These are phyloP conservation scores for Agrocybe praecox DNA, from an alignment of 768 basidiomycete species.

Conservation along the genomic window DNA sequence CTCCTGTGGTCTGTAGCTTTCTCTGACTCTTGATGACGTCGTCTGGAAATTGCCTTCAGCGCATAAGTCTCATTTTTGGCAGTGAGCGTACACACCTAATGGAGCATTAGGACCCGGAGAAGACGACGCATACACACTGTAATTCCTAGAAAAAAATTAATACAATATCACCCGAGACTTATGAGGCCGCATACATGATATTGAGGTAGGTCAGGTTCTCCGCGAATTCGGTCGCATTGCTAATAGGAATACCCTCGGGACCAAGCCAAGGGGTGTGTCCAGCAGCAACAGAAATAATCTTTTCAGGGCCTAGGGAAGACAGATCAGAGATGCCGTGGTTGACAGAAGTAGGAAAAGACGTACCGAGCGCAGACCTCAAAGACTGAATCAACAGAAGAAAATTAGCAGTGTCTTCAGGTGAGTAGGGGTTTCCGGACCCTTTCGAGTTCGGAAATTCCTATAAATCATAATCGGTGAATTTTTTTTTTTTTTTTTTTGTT, in stretches of 20 bases:
- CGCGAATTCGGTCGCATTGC: conserved; percentile 66
- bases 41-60: conserved; percentile 37
- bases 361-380: conserved; percentile 57
- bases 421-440: conserved; percentile 62
- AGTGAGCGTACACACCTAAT: conserved; percentile 34
- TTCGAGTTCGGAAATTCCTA: conserved; percentile 71
- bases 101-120: conserved; percentile 72
- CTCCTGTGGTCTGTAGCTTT: conserved; percentile 62
- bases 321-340: not conserved
- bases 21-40: conserved; percentile 13
- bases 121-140: conserved; percentile 67
- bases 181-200: conserved; percentile 50
- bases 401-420: conserved; percentile 60
- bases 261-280: conserved; percentile 70
- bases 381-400: conserved; percentile 58
- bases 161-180: not conserved
- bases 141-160: conserved; percentile 58
- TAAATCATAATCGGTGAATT: not conserved
- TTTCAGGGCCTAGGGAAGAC: conserved; percentile 38
- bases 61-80: not conserved
- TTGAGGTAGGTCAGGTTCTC: conserved; percentile 63
- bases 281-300: conserved; percentile 70
- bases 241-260: conserved; percentile 57
- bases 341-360: not conserved
- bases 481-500: too few species aligned